These are phyloP conservation scores for Nicotiana tomentosiformis DNA, from an alignment of 257 asterid species.

Conservation along the genomic window DNA sequence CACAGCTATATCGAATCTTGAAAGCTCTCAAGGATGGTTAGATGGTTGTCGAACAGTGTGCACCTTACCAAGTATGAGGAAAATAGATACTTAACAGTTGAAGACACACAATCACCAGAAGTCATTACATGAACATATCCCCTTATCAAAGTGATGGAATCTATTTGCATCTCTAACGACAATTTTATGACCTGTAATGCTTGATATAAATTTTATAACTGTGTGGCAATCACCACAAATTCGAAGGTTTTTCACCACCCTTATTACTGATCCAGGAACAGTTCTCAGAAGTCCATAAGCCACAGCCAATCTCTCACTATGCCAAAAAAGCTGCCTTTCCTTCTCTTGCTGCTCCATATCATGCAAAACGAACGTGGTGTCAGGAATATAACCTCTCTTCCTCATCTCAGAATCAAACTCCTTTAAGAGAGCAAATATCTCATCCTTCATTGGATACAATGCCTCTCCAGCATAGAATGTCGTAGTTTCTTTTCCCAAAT, in stretches of 20 bases:
- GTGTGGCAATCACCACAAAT: slow-evolving; percentile 69
- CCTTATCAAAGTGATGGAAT: slow-evolving; percentile 63
- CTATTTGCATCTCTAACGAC: slow-evolving; percentile 68
- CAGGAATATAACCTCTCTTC: slow-evolving; percentile 66
- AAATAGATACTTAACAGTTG: background rate
- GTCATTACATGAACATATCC: slow-evolving; percentile 55
- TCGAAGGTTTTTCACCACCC: slow-evolving; percentile 62
- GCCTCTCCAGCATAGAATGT: slow-evolving; percentile 73
- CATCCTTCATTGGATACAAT: slow-evolving; percentile 44
- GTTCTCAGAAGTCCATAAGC: slow-evolving; percentile 73
- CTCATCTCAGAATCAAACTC: slow-evolving; percentile 63
- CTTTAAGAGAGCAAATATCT: slow-evolving; percentile 34
- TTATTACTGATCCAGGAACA: slow-evolving; percentile 38
- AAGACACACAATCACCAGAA: slow-evolving; percentile 37
- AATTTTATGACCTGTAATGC: slow-evolving; percentile 39
- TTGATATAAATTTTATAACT: slow-evolving; percentile 44
- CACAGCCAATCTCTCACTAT: slow-evolving; percentile 71
- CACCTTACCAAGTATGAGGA: too few species aligned
- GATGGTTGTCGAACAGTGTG: too few species aligned
- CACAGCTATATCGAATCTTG: too few species aligned
- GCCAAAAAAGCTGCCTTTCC: slow-evolving; percentile 84
- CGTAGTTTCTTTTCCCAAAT: slow-evolving; percentile 52
- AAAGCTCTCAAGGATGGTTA: too few species aligned
- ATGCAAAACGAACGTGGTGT: slow-evolving; percentile 57
- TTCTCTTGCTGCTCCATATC: slow-evolving; percentile 69